Base-by-base conservation (phyloP, 305 asterid genomes). In the Rubia tinctorum region DNA sequence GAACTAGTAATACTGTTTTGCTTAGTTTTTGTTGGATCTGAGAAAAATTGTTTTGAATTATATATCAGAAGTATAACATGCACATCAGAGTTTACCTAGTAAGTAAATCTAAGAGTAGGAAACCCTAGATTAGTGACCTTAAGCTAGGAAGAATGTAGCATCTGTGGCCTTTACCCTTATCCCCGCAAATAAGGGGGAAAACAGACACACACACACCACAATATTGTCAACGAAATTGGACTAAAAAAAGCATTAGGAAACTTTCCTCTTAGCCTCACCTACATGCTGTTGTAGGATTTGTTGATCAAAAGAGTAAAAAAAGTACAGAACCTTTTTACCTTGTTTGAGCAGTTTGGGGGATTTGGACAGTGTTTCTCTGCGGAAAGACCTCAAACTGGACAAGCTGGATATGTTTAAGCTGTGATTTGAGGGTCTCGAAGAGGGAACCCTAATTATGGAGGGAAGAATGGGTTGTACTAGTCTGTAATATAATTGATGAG, bases 391-490 rank as follows among this genome's bases (percentile, higher is more conserved):
- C 69, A 71, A 76, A 73, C 75, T 78, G 55, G 71, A 78, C 64
- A 83, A 22, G 58, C 56, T n/a, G 64, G 34, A 55, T 43, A 22
- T 18, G 40, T 27, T 63, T 75, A 17, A 18, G 15, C 68, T 34
- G 8, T 65, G 37, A 72, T 18, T 70, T 68, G 75, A 25, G 20
- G 39, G 30, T 74, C 53, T 74, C 72, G 77, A 63, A 69, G 75
- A 47, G 74, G 76, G 86, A 88, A 89, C 93, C 97, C 93, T 88
- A 88, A 80, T 78, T 79, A 82, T 53, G 75, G 68, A 66, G 69
- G 62, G 68, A 68, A 64, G 68, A 71, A 64, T 61, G 64, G 64
- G 64, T 53, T 69, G 78, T 53, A 72, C 78, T 67, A 55, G 45
- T 65, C 79, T 80, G 78, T 77, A 69, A 53, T 53, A 53, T 18